A percentile compares a stretch with the other conserved stretches of the same genome.
phyloP scores from a whole-genome alignment of 108 stramenopile species.

The Cyclostephanos invisitatus region DNA sequence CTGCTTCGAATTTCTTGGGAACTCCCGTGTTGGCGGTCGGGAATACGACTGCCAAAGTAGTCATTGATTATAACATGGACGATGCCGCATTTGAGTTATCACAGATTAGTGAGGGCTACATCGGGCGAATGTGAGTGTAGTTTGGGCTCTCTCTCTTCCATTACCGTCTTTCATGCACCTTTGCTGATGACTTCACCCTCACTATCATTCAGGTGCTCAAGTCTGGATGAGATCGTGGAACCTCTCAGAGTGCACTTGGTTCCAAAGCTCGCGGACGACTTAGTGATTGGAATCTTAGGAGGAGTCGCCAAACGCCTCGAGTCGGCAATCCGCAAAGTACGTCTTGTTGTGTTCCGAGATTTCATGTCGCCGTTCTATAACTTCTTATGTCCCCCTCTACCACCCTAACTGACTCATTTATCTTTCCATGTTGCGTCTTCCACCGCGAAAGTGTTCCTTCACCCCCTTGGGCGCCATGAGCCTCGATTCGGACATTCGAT shows the following conservation, averaged over 20 bases:
- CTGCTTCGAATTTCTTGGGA: slow-evolving; percentile 49
- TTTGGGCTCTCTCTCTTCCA: not conserved
- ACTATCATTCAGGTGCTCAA: slow-evolving; percentile 52
- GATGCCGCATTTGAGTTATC: slow-evolving; percentile 76
- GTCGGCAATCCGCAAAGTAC: slow-evolving; percentile 70
- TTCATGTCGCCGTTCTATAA: not conserved
- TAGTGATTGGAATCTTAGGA: slow-evolving; percentile 69
- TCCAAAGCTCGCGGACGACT: slow-evolving; percentile 64
- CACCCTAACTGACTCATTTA: not conserved
- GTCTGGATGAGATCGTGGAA: slow-evolving; percentile 68
- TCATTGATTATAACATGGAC: slow-evolving; percentile 84
- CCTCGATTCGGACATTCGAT: slow-evolving; percentile 83
- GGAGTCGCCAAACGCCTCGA: slow-evolving; percentile 78
- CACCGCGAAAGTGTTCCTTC: slow-evolving; percentile 54
- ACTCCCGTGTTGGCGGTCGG: slow-evolving; percentile 59
- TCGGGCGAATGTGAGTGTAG: slow-evolving; percentile 54
- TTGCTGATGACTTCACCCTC: not conserved
- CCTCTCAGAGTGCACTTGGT: slow-evolving; percentile 72
- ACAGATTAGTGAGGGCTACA: slow-evolving; percentile 82
- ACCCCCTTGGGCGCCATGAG: slow-evolving; percentile 80
- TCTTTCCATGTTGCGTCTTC: not conserved
- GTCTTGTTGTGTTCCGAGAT: slow-evolving; percentile 9
- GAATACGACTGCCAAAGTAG: slow-evolving; percentile 42
- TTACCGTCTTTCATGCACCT: not conserved
- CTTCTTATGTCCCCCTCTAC: not conserved